Conservation (phyloP, 2,329 filamentous ascomycete genomes). For the Aureobasidium sp. region DNA sequence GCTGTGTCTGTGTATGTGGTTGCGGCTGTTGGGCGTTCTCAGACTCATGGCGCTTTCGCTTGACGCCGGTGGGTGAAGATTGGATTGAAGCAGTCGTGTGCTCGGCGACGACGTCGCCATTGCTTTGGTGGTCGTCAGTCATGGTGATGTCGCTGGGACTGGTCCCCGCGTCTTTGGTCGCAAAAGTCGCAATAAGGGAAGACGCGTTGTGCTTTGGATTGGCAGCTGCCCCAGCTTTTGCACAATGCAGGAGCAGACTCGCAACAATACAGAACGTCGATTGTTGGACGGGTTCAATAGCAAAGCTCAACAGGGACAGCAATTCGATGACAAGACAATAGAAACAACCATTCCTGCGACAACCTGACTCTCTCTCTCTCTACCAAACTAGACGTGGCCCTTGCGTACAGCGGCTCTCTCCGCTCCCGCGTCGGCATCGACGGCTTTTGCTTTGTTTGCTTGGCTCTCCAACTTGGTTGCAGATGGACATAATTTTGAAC, state of each 20-base stretch:
- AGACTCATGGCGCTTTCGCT: conserved; percentile 38
- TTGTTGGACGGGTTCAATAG: neutral
- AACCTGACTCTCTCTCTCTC: neutral
- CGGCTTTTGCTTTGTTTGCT: conserved; percentile 5
- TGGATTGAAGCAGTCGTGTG: conserved; percentile 15
- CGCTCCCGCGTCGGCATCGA: neutral
- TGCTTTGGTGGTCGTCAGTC: neutral
- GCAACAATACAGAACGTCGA: neutral
- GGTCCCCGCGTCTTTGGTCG: conserved; percentile 15
- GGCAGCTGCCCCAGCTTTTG: conserved; percentile 3
- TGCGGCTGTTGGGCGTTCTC: conserved; percentile 26
- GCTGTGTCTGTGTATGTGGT: conserved; percentile 24
- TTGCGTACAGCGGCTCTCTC: neutral
- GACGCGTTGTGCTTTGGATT: conserved; percentile 12
- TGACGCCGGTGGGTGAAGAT: conserved; percentile 23
- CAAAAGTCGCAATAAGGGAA: conserved; percentile 10
- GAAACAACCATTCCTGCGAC: neutral
- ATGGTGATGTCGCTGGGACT: neutral
- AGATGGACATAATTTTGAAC: neutral
- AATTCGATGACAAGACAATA: conserved; percentile 1
- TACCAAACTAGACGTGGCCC: conserved; percentile 1
- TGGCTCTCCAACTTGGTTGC: neutral
- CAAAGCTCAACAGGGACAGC: neutral
- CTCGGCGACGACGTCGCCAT: conserved; percentile 11
- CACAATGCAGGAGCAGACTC: neutral